phyloP scores from a whole-genome alignment of 768 basidiomycete genomes.

The Lanmaoa rubissima region DNA sequence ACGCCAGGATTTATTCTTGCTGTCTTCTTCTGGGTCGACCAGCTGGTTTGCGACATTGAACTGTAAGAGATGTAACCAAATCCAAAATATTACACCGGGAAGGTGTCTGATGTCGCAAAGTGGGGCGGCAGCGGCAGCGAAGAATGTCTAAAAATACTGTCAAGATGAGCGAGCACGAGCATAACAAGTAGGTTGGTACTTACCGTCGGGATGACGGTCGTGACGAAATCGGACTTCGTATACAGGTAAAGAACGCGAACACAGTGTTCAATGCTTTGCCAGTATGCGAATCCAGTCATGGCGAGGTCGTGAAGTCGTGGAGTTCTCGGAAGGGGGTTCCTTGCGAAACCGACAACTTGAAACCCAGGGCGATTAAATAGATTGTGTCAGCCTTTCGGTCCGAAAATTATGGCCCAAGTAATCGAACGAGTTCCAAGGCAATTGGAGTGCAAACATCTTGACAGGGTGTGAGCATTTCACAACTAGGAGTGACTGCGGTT shows the following conservation, averaged over 20 bases:
- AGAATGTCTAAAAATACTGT: conserved; percentile 31
- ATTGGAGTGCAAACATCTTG: background rate
- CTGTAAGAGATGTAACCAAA: conserved; percentile 46
- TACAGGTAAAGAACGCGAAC: conserved; percentile 23
- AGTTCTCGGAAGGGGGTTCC: conserved; percentile 5
- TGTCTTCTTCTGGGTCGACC: conserved; percentile 41
- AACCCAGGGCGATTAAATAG: conserved; percentile 21
- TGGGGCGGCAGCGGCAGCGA: conserved; percentile 35
- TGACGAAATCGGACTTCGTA: conserved; percentile 26
- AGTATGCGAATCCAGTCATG: conserved; percentile 19
- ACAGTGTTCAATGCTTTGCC: conserved; percentile 9
- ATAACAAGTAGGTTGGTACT: background rate
- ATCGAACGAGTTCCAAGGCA: conserved; percentile 2
- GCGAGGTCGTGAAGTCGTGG: conserved; percentile 19
- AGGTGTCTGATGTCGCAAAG: conserved; percentile 20
- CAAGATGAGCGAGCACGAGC: background rate
- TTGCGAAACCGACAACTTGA: background rate
- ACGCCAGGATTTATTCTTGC: conserved; percentile 42
- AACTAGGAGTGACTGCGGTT: conserved; percentile 5
- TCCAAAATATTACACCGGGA: conserved; percentile 39
- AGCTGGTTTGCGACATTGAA: conserved; percentile 45
- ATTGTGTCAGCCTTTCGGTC: background rate
- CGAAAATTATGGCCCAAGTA: conserved; percentile 6
- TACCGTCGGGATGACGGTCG: conserved; percentile 30
- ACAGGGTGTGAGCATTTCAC: conserved; percentile 14